phyloP scores from a whole-genome alignment of 805 yeast genomes.

The Cyberlindnera mrakii region DNA sequence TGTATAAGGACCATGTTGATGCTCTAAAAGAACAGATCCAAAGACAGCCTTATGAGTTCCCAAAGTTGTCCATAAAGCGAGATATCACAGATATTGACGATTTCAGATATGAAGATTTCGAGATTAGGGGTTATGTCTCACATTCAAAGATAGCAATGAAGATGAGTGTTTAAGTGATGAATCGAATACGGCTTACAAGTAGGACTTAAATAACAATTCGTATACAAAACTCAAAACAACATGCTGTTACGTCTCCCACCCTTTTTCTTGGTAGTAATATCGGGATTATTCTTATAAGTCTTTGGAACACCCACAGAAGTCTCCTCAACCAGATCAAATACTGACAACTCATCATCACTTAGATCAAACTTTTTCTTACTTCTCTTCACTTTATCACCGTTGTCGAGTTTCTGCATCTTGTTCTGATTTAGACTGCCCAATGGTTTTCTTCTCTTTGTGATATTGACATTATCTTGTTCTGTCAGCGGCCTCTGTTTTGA shows the following conservation, averaged over 20 bases:
- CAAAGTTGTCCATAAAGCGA: slow-evolving; percentile 66
- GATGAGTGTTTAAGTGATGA: slow-evolving; percentile 73
- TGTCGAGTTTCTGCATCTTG: slow-evolving; percentile 11
- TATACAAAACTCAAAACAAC: slow-evolving; percentile 6
- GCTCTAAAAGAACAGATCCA: slow-evolving; percentile 76
- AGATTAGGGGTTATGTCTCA: slow-evolving; percentile 73
- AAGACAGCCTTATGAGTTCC: slow-evolving; percentile 76
- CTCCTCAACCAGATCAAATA: slow-evolving; percentile 25
- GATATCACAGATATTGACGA: slow-evolving; percentile 73
- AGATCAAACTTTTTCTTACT: slow-evolving; percentile 5
- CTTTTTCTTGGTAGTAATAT: slow-evolving; percentile 11
- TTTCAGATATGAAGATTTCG: slow-evolving; percentile 84
- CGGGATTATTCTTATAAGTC: slow-evolving; percentile 21
- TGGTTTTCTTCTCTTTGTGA: slow-evolving; percentile 25
- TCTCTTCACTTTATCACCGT: slow-evolving; percentile 2
- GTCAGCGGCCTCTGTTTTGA: slow-evolving; percentile 10
- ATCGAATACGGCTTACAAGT: neutral
- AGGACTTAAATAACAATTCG: neutral
- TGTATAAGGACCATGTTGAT: slow-evolving; percentile 87
- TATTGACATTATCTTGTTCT: slow-evolving; percentile 17
- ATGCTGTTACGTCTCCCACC: slow-evolving; percentile 23
- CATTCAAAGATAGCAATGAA: slow-evolving; percentile 85
- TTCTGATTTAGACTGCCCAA: slow-evolving; percentile 13
- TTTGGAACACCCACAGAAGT: slow-evolving; percentile 23
- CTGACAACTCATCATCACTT: slow-evolving; percentile 21